These are phyloP conservation scores for Oehlia diaphana DNA, from an alignment of 192 early-diverging fungal genomes.

Conservation along the genomic window DNA sequence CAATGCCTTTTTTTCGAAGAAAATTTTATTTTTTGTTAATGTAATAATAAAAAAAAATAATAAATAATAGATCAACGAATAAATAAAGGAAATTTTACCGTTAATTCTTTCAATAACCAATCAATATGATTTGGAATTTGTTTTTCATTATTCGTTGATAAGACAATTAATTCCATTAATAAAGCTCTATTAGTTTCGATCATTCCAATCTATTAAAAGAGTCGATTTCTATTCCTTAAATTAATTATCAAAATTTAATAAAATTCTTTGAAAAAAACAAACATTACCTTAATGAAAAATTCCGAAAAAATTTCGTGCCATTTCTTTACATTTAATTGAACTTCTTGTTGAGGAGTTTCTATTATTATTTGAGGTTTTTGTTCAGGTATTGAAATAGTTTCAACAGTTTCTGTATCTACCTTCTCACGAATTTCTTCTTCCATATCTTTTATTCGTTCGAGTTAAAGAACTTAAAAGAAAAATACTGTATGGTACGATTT, in stretches of 20 bases:
- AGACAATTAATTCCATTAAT: slow-evolving; percentile 17
- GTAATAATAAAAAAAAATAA: neutral
- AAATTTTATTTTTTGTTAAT: too few relatives aligned
- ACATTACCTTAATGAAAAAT: neutral
- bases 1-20: neutral
- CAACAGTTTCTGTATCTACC: neutral
- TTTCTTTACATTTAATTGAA: neutral
- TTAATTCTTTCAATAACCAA: slow-evolving; percentile 16
- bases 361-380: neutral
- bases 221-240: neutral
- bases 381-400: neutral
- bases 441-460: neutral
- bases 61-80: neutral
- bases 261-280: neutral
- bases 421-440: neutral
- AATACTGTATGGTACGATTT: too few relatives aligned
- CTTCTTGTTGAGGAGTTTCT: neutral
- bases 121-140: slow-evolving; percentile 19
- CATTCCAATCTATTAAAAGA: slow-evolving; percentile 19
- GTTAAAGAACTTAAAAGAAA: too few relatives aligned
- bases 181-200: slow-evolving; percentile 19
- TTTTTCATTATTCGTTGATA: slow-evolving; percentile 6
- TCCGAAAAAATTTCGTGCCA: slow-evolving; percentile 8
- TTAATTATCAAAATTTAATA: neutral
- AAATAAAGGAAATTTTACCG: neutral